phyloP scores from a whole-genome alignment of 768 basidiomycete genomes.

The Erythrobasidium yunnanense region DNA sequence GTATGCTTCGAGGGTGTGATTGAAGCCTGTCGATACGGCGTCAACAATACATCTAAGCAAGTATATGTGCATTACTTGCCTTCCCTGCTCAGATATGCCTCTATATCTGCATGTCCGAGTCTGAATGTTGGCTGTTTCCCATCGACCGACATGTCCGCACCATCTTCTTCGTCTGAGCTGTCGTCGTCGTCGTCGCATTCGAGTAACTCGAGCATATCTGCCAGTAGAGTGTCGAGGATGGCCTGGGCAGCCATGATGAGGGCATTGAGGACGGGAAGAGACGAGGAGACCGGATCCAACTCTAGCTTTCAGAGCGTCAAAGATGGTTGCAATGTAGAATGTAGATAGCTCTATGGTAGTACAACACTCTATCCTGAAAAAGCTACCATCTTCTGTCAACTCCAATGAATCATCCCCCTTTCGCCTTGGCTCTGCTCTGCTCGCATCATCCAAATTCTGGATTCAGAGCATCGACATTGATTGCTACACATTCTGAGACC shows the following conservation, averaged over 20 bases:
- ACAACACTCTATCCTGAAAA: too few species aligned
- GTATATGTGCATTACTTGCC: background rate
- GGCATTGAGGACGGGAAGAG: background rate
- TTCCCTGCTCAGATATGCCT: background rate
- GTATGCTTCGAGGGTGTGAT: background rate
- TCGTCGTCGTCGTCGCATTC: background rate
- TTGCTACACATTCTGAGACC: too few species aligned
- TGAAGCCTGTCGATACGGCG: background rate
- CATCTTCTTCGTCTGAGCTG: background rate
- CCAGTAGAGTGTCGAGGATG: constrained; percentile 9
- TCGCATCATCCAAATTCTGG: too few species aligned
- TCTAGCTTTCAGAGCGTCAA: too few species aligned
- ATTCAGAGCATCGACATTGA: too few species aligned
- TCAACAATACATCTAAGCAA: background rate
- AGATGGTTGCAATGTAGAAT: too few species aligned
- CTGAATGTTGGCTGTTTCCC: background rate
- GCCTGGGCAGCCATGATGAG: background rate
- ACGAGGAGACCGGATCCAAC: too few species aligned
- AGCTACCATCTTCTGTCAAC: too few species aligned
- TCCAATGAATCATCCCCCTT: too few species aligned
- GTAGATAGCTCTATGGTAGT: too few species aligned
- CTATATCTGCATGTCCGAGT: background rate
- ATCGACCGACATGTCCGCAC: too few species aligned
- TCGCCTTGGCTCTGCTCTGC: too few species aligned
- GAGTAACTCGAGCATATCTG: constrained; percentile 4